Base-by-base conservation (phyloP, 2,329 filamentous ascomycete genomes). In the Tolypocladium inflatum region DNA sequence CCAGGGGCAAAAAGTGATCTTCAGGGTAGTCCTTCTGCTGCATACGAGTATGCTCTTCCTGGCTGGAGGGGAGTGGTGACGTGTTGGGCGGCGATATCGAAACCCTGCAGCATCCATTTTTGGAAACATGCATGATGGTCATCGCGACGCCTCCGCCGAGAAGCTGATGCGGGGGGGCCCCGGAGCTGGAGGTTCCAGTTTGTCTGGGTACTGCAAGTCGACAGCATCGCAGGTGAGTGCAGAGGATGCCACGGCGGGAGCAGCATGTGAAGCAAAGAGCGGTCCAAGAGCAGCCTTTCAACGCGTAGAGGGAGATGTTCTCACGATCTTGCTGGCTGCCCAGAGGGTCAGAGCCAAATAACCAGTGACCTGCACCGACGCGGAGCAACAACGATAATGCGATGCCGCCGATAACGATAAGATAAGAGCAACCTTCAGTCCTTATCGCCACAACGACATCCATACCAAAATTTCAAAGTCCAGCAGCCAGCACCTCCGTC, bases 311-410 rank as follows among this genome's bases (percentile, higher is more conserved):
- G 8, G 30, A 33, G 30, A 33, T 33, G 5, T 26, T 26, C 4
- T 30, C 26, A 5, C 26, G 26, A 30, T 30, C 4, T 5, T 30
- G 26, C 26, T 30, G 26, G 26, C 26, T 30, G 4, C 26, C 26
- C 26, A 30, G 5, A 30, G 26, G 26, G 26, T 6, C 26, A 30
- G 6, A 30, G 26, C 26, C 6, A 30, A 30, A 30, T 3, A 30
- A 30, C 26, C 26, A 30, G 26, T 4, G 26, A 30, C 26, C 2
- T 26, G 26, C n/a, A 10, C 38, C 13, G 41, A 6, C 19, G 41
- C 41, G 41, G 68, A 99, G 86, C 55, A 97, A 84, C 93, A 97
- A 35, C 56, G 21, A 54, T 54, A 64, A 42, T 54, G 45, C 58
- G 56, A 45, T 42, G n/a, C 53, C 30, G 50, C 53, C 30, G 48